Percentiles rank a stretch among this genome's conserved stretches.
phyloP scores from a whole-genome alignment of 2,329 filamentous ascomycete species.

The Diaporthe batatas region DNA sequence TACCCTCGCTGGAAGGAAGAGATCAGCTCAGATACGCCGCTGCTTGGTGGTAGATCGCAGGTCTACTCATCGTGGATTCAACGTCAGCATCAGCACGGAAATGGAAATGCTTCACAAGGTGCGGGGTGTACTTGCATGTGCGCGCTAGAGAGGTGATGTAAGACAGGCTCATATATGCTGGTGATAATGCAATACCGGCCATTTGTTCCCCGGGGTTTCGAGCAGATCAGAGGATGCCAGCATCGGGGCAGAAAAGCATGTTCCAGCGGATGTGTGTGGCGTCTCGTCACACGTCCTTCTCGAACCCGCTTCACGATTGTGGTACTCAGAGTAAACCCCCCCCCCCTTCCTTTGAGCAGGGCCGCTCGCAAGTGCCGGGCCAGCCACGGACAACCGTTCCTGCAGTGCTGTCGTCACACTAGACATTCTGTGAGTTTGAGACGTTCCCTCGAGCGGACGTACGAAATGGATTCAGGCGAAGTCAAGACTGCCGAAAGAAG shows the following conservation, averaged over 20 bases:
- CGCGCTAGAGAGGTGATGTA: background rate
- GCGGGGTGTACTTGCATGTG: background rate
- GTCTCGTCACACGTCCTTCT: background rate
- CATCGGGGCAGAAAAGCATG: background rate
- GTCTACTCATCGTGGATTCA: background rate
- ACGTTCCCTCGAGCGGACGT: no score
- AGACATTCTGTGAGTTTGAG: background rate
- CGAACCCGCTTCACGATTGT: background rate
- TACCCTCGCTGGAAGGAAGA: no score
- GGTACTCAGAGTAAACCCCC: background rate
- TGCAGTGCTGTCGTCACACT: background rate
- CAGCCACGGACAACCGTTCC: constrained; percentile 3
- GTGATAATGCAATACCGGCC: background rate
- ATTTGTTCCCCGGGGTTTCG: background rate
- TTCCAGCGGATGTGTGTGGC: no score
- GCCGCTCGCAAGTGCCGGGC: constrained; percentile 15
- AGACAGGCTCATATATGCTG: background rate
- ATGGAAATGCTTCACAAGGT: background rate
- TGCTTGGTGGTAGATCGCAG: background rate
- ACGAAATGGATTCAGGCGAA: background rate
- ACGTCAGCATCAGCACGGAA: background rate
- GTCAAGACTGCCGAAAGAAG: background rate
- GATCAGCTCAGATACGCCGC: background rate
- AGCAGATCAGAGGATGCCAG: background rate
- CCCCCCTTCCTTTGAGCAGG: background rate